phyloP scores from a whole-genome alignment of 1,139 yeast species.

The Candida sp. region DNA sequence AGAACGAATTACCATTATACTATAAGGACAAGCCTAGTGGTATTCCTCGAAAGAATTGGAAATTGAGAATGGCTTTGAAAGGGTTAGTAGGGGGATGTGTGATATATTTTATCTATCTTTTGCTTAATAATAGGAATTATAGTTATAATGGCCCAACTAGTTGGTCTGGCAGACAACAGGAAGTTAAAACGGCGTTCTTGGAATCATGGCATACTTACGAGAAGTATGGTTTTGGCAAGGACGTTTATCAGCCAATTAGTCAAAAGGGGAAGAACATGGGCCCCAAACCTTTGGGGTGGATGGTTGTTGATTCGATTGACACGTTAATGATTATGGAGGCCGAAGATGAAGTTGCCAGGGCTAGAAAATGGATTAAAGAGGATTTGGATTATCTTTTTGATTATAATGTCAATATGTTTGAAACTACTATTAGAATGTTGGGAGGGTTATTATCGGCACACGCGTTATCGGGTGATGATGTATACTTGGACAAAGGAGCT shows the following conservation, averaged over 20 bases:
- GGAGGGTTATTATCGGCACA: slow-evolving; percentile 89
- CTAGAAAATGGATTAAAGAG: slow-evolving; percentile 71
- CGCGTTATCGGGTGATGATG: slow-evolving; percentile 64
- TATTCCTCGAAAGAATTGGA: slow-evolving; percentile 9
- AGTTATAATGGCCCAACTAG: slow-evolving; percentile 5
- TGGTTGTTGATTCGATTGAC: slow-evolving; percentile 86
- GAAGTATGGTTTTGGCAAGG: slow-evolving; percentile 75
- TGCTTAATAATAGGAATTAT: slow-evolving; percentile 2
- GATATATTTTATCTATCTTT: slow-evolving; percentile 34
- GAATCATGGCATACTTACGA: slow-evolving; percentile 82
- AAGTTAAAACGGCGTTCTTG: slow-evolving; percentile 62
- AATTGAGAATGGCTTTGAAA: slow-evolving; percentile 37
- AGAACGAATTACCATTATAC: slow-evolving; percentile 21
- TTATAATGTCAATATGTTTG: slow-evolving; percentile 79
- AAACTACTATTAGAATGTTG: slow-evolving; percentile 90
- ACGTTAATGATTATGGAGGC: slow-evolving; percentile 82
- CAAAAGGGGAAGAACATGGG: slow-evolving; percentile 76
- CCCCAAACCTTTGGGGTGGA: slow-evolving; percentile 88
- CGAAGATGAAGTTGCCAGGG: slow-evolving; percentile 58
- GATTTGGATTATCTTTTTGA: slow-evolving; percentile 52
- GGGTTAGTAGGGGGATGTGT: slow-evolving; percentile 37
- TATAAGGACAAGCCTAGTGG: slow-evolving; percentile 26
- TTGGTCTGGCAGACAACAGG: slow-evolving; percentile 48
- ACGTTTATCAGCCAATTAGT: slow-evolving; percentile 45
- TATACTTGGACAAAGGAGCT: slow-evolving; percentile 75